These are phyloP conservation scores for Fragosphaeria purpurea DNA, from an alignment of 2,329 filamentous ascomycete genomes.

Conservation along the genomic window DNA sequence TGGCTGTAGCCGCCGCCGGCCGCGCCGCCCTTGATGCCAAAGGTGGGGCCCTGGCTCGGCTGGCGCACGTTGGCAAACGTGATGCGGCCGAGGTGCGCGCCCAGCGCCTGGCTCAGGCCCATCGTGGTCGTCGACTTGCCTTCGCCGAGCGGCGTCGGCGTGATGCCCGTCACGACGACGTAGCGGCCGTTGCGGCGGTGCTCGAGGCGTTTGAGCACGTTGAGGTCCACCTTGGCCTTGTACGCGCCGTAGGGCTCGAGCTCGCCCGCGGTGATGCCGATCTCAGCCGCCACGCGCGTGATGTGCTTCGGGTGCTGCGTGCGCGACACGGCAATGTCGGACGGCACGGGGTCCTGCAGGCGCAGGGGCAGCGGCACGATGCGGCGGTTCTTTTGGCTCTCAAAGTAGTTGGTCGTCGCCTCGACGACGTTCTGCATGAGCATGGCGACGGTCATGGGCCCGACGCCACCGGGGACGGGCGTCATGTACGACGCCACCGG, in stretches of 20 bases:
- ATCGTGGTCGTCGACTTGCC: slow-evolving; percentile 98
- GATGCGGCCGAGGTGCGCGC: slow-evolving; percentile 76
- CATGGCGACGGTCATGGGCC: slow-evolving; percentile 99
- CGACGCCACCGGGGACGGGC: slow-evolving; percentile 91
- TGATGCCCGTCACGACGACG: slow-evolving; percentile 89
- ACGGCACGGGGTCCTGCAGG: slow-evolving; percentile 73
- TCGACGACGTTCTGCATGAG: slow-evolving; percentile 90
- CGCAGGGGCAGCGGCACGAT: slow-evolving; percentile 78
- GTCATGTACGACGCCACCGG: slow-evolving; percentile 89
- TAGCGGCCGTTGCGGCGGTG: slow-evolving; percentile 87
- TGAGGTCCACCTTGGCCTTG: slow-evolving; percentile 90
- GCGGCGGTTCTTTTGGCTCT: slow-evolving; percentile 68
- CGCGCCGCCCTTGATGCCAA: slow-evolving; percentile 97
- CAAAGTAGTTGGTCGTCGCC: slow-evolving; percentile 70
- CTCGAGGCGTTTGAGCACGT: slow-evolving; percentile 68
- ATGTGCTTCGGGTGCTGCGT: slow-evolving; percentile 88
- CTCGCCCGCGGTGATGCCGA: slow-evolving; percentile 81
- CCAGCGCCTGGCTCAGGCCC: slow-evolving; percentile 85
- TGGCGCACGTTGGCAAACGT: slow-evolving; percentile 96
- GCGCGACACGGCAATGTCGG: slow-evolving; percentile 86
- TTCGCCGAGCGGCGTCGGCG: slow-evolving; percentile 90
- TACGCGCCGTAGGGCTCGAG: slow-evolving; percentile 89
- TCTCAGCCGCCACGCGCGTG: slow-evolving; percentile 69
- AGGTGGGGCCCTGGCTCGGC: slow-evolving; percentile 93
- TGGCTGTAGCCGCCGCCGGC: slow-evolving; percentile 97